Evolutionary conservation across 257 asterid genomes (phyloP).

Genomic region (Solanum tarapatanum): DNA sequence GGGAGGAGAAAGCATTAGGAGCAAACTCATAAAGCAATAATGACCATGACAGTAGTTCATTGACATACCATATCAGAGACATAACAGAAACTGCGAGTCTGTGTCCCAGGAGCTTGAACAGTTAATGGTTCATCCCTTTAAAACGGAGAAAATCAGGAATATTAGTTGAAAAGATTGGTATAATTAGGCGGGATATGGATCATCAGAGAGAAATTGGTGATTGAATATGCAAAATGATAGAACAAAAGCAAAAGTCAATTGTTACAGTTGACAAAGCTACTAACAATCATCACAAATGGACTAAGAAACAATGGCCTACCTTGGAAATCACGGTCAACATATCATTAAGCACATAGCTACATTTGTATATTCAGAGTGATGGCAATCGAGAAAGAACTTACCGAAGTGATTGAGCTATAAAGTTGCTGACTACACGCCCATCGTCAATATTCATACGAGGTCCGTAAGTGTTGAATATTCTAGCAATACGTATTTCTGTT

Average conservation of each 20-base stretch:
- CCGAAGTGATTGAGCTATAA: constrained; percentile 92
- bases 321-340: not conserved
- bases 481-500: constrained; percentile 88
- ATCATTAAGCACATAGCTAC: not conserved
- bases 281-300: not conserved
- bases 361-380: not conserved
- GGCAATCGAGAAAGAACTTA: constrained; percentile 6
- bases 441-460: constrained; percentile 96
- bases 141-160: not conserved
- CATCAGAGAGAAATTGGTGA: not conserved
- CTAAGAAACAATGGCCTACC: not conserved
- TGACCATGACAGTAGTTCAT: not conserved
- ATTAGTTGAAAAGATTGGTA: not conserved
- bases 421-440: constrained; percentile 92
- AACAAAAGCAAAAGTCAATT: not conserved
- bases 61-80: constrained; percentile 43
- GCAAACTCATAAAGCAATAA: not conserved
- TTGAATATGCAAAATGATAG: not conserved
- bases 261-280: not conserved
- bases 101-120: constrained; percentile 95
- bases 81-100: constrained; percentile 56
- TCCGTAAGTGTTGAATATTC: constrained; percentile 94
- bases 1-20: not conserved
- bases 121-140: constrained; percentile 75
- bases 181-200: not conserved